Percentiles rank a stretch among this genome's conserved stretches.
These are phyloP conservation scores for Lipomyces spencermartinsiae DNA, from an alignment of 805 yeast genomes.

Conservation along the genomic window DNA sequence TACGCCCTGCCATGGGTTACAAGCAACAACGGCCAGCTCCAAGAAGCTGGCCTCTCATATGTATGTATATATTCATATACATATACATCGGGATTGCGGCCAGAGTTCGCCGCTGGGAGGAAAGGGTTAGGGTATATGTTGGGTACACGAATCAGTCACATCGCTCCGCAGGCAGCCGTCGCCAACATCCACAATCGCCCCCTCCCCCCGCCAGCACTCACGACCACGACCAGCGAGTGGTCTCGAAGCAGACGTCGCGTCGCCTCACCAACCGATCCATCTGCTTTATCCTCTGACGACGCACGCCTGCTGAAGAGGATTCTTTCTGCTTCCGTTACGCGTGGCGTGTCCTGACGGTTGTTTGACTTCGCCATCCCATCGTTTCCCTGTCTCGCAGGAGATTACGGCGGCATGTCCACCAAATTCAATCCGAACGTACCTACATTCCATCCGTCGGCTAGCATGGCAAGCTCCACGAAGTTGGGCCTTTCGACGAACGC, in stretches of 20 bases:
- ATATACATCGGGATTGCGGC: too few species aligned
- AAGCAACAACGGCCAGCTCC: too few species aligned
- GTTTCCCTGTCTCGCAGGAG: neutral
- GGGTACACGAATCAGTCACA: too few species aligned
- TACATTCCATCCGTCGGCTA: conserved; percentile 23
- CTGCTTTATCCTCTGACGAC: conserved; percentile 9
- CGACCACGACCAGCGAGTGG: neutral
- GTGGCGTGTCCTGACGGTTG: neutral
- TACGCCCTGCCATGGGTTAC: too few species aligned
- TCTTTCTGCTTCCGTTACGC: neutral
- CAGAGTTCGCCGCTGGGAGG: too few species aligned
- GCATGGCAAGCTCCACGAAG: conserved; percentile 11
- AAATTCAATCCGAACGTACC: conserved; percentile 33
- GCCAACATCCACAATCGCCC: conserved; percentile 4
- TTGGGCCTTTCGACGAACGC: conserved; percentile 8
- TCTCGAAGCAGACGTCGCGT: neutral
- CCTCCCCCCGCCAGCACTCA: too few species aligned
- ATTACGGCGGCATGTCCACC: conserved; percentile 22
- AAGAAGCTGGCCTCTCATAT: too few species aligned
- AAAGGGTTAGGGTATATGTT: too few species aligned
- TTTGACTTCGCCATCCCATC: neutral
- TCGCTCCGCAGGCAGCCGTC: neutral
- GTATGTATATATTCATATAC: too few species aligned
- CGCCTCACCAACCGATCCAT: neutral
- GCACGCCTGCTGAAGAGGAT: conserved; percentile 8